Conservation (phyloP, 176 grass and related monocot genomes). For the Triticum turgidum region DNA sequence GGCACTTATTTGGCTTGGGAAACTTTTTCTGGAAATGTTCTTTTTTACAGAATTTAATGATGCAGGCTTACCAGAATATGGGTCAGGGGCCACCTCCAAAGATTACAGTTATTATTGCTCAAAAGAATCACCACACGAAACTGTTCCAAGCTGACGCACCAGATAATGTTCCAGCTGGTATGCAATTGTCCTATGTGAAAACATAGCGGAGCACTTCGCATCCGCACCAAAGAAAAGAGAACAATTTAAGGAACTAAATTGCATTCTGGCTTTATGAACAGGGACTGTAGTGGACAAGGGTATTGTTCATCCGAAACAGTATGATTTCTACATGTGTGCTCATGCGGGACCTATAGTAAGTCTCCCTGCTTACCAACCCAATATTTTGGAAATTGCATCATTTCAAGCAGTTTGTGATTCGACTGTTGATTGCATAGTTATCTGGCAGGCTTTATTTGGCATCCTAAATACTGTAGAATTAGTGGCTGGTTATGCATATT, state of each 20-base stretch:
- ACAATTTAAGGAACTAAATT: conserved; percentile 16
- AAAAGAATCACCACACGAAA: conserved; percentile 96
- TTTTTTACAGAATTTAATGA: conserved; percentile 20
- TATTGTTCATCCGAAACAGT: conserved; percentile 84
- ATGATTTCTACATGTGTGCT: conserved; percentile 92
- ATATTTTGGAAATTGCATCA: conserved; percentile 14
- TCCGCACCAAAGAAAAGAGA: not conserved
- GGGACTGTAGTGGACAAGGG: conserved; percentile 77
- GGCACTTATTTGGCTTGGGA: not conserved
- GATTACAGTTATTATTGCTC: conserved; percentile 87
- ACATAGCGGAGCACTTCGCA: not conserved
- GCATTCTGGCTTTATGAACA: conserved; percentile 21
- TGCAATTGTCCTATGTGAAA: conserved; percentile 13
- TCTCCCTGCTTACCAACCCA: not conserved
- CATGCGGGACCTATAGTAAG: conserved; percentile 94
- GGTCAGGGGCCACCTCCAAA: conserved; percentile 61
- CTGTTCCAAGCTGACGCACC: conserved; percentile 68
- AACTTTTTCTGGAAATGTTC: not conserved
- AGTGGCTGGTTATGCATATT: not conserved
- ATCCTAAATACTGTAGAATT: conserved; percentile 13
- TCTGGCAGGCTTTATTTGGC: conserved; percentile 19
- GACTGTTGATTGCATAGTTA: not conserved
- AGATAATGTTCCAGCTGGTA: conserved; percentile 91
- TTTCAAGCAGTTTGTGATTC: conserved; percentile 14
- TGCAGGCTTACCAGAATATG: conserved; percentile 73